Evolutionary conservation across 2,329 filamentous ascomycete species (phyloP).

Genomic region (Tolypocladium cylindrosporum): DNA sequence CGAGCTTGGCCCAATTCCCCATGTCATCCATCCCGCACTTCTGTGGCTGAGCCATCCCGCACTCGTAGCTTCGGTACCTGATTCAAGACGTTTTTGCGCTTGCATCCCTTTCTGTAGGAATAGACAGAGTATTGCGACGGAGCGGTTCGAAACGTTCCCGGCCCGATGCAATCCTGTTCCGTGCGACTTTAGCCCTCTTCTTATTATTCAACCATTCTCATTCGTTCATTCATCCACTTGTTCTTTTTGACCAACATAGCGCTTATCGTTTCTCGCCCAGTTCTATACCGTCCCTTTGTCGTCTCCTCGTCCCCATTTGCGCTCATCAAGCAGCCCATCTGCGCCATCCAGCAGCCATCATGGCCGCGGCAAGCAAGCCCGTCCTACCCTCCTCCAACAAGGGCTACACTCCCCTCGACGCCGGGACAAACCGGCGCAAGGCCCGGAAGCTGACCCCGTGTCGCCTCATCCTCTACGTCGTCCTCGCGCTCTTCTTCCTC

Average conservation of each 20-base stretch:
- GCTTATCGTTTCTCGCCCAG: background rate
- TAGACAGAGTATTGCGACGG: background rate
- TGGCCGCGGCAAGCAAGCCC: background rate
- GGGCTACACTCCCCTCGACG: background rate
- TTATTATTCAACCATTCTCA: background rate
- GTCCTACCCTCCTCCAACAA: background rate
- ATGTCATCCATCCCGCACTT: background rate
- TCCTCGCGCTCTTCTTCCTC: slow-evolving; percentile 16
- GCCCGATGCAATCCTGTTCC: background rate
- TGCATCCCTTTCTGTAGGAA: background rate
- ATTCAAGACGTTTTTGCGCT: background rate
- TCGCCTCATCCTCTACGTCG: slow-evolving; percentile 11
- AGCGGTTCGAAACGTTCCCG: background rate
- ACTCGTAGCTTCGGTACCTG: background rate
- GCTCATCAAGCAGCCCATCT: background rate
- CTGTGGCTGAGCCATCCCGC: background rate
- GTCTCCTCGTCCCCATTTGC: background rate
- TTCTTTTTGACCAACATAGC: background rate
- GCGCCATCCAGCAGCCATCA: background rate
- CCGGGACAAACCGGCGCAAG: background rate
- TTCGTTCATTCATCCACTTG: background rate
- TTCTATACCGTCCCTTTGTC: background rate
- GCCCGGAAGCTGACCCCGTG: slow-evolving; percentile 12
- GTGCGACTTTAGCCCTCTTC: background rate
- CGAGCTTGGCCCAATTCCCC: background rate